phyloP scores from a whole-genome alignment of 225 moss, liverwort and hornwort genomes.

The Polytrichum commune region DNA sequence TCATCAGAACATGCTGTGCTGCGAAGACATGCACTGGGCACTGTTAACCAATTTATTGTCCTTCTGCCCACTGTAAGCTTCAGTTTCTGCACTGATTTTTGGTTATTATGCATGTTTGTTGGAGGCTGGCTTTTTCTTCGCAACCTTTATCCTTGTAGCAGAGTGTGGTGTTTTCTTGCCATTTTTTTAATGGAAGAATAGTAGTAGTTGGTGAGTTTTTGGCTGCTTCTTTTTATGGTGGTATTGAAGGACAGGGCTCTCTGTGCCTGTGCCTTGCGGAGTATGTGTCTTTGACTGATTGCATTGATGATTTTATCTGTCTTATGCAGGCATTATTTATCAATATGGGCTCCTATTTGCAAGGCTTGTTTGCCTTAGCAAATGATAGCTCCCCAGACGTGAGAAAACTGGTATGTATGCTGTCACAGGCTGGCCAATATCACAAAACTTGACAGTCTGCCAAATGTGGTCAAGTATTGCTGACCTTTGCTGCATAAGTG shows the following conservation, averaged over 20 bases:
- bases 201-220: too few relatives aligned
- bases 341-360: conserved; percentile 78
- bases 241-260: too few relatives aligned
- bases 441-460: too few relatives aligned
- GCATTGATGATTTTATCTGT: background rate
- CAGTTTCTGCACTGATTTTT: too few relatives aligned
- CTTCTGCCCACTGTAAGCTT: conserved; percentile 71
- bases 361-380: conserved; percentile 72
- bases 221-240: too few relatives aligned
- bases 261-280: background rate
- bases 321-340: conserved; percentile 62
- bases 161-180: too few relatives aligned
- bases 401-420: conserved; percentile 58
- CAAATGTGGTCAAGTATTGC: too few relatives aligned
- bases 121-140: too few relatives aligned
- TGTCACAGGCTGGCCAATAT: background rate
- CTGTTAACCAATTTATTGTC: conserved; percentile 80
- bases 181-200: too few relatives aligned
- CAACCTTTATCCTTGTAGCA: too few relatives aligned
- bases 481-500: too few relatives aligned
- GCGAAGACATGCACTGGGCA: conserved; percentile 63
- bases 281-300: background rate
- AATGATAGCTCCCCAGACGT: conserved; percentile 72
- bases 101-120: too few relatives aligned
- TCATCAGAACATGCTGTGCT: conserved; percentile 59